These are phyloP conservation scores for Camelina hispida DNA, from an alignment of 345 rosid species.

Conservation along the genomic window DNA sequence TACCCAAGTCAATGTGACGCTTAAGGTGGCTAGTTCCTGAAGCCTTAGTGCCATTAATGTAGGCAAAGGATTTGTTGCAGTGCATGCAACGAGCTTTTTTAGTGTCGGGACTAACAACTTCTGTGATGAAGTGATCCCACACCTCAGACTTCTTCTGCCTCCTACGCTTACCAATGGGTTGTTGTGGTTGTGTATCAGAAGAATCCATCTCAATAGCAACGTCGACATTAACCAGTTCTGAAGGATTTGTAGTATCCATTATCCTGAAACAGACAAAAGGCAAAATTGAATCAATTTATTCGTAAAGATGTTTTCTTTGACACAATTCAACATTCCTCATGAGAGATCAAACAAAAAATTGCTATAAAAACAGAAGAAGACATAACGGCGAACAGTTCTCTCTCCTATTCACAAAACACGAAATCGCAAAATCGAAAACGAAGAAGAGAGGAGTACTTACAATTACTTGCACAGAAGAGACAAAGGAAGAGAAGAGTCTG, in stretches of 20 bases:
- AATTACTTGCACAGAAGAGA: conserved; percentile 22
- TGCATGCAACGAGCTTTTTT: conserved; percentile 80
- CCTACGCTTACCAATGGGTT: conserved; percentile 59
- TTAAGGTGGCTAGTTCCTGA: conserved; percentile 98
- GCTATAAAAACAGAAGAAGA: not conserved
- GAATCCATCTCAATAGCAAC: conserved; percentile 33
- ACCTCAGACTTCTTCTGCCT: conserved; percentile 83
- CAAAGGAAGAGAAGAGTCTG: conserved; percentile 27
- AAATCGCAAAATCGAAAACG: conserved; percentile 1
- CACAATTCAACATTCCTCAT: not conserved
- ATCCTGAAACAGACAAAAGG: conserved; percentile 14
- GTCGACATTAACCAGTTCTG: conserved; percentile 2
- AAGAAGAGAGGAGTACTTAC: too few relatives aligned
- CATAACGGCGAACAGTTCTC: not conserved
- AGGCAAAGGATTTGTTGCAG: conserved; percentile 83
- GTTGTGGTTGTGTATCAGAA: conserved; percentile 43
- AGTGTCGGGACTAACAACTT: conserved; percentile 59
- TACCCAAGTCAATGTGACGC: conserved; percentile 84
- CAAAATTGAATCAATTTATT: conserved; percentile 12
- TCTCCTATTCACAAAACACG: not conserved
- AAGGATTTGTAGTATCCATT: conserved; percentile 28
- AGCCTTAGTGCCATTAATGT: conserved; percentile 66
- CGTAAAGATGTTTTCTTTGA: not conserved
- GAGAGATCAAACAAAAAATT: not conserved
- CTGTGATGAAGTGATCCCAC: conserved; percentile 89